Evolutionary conservation across 805 yeast genomes (phyloP).

Genomic region (Babjeviella inositovora): DNA sequence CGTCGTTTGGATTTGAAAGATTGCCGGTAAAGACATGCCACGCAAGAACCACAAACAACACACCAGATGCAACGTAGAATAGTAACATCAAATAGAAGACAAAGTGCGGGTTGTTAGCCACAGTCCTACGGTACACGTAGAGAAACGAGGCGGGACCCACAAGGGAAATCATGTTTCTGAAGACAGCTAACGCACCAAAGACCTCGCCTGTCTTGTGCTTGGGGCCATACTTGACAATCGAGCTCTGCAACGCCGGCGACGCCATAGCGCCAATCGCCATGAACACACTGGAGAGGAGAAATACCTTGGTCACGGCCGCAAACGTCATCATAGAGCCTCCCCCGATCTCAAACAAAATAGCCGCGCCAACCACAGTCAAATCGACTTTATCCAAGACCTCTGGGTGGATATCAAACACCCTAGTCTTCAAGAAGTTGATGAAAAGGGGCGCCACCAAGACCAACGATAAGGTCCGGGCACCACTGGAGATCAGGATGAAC

Average conservation of each 20-base stretch:
- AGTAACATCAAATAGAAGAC: no score
- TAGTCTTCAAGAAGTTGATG: slow-evolving; percentile 15
- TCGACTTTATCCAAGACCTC: slow-evolving; percentile 38
- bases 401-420: slow-evolving; percentile 14
- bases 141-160: slow-evolving; percentile 31
- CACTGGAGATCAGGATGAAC: slow-evolving; percentile 32
- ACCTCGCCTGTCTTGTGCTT: slow-evolving; percentile 50
- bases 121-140: slow-evolving; percentile 26
- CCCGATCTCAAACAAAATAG: slow-evolving; percentile 15
- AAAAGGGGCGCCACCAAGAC: slow-evolving; percentile 34
- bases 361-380: slow-evolving; percentile 14
- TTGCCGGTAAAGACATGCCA: no score
- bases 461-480: slow-evolving; percentile 29
- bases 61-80: no score
- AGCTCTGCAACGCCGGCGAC: slow-evolving; percentile 41
- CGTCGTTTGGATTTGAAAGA: no score
- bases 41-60: no score
- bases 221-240: slow-evolving; percentile 45
- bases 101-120: slow-evolving; percentile 16
- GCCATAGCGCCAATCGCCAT: slow-evolving; percentile 30
- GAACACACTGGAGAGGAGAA: slow-evolving; percentile 16
- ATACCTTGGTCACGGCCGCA: slow-evolving; percentile 10
- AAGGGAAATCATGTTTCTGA: slow-evolving; percentile 32
- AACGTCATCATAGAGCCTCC: slow-evolving; percentile 17
- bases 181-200: slow-evolving; percentile 52